Evolutionary conservation across 331 rosid genomes (phyloP), one percentile per base, ranked within the genome.

Genomic region (Quercus phellos): DNA sequence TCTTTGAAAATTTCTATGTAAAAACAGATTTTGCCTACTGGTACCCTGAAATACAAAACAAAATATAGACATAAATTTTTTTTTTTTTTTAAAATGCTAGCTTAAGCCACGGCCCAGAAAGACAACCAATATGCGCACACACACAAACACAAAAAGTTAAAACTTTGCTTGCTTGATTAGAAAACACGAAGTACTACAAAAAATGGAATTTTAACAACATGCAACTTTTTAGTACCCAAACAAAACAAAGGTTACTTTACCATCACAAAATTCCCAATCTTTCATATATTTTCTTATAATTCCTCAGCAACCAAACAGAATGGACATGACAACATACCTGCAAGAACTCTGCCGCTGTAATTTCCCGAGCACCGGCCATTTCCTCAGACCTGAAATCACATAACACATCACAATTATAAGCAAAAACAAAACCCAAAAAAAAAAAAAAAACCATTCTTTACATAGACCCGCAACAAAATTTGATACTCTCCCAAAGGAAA

Each of bases 311-410:
- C 56, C 61, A 19, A 68, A 80, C 27, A 67, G 4, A 77, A 22
- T n/a, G 7, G 9, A 11, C 53, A 14, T 43, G 53, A 71, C 83
- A 78, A 61, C 82, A 75, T 80, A 92, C 94, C 79, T 82, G 83
- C 69, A 90, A 76, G 83, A 89, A 86, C 43, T 89, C 94, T 2
- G 92, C 85, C 4, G 87, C 92, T 42, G 89, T 85, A 26, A 86
- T 60, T 71, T 90, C 89, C 60, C 83, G 60, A 17, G 76, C 78
- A 70, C 85, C 78, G 5, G 97, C 90, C 97, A 92, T 92, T 71
- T 14, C 78, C 59, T 77, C 60, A 60, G 51, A 80, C 81, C 79
- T n/a, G 54, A 12, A 26, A 55, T 14, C 12, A 77, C 12, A 77
- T 21, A 46, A 64, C 22, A 43, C 16, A 30, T 2, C 11, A 19